Base-by-base conservation (phyloP, 179 eudicot genomes). In the Pouteria campechiana region DNA sequence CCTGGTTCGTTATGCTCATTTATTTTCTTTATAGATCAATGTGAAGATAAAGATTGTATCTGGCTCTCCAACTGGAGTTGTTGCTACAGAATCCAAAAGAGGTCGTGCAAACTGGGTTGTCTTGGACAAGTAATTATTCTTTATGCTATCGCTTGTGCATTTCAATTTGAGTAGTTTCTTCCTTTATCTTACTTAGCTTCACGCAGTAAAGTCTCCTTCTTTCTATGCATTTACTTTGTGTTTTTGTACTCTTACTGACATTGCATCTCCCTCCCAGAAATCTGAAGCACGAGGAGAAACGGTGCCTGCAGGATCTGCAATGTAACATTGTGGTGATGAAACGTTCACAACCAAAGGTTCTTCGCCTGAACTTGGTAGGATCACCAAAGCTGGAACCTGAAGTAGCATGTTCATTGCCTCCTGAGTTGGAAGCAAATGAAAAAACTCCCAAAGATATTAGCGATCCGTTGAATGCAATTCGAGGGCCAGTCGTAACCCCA, bases 321-420 rank as follows among this genome's bases (percentile, higher is more conserved):
- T 90, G 99, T 73, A 87, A 90, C 65, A 77, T 92, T 44, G 99
- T 80, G 29, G 64, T 48, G 23, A 83, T 87, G 81, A 87, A 75
- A 38, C 67, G 72, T 20, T 68, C 88, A 38, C 88, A 80, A 16
- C 74, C 96, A 0, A 92, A 92, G 57, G 83, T 92, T 51, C 72
- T 92, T 17, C 71, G 96, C 11, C 69, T 92, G 30, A 87, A 87
- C 47, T 58, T 92, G 37, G 75, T 77, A 28, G 84, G 88, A 27
- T 77, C 94, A 7, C 73, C 75, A 4, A 64, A 66, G 39, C 79
- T 51, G 40, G 83, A 75, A 60, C 58, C 55, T 40, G 75, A 72
- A 29, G 49, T 42, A 18, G 44, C 50, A 3, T 53, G 67, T 35
- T 63, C 56, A 17, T 46, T 46, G 3, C 56, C 64, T 23, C 49